Conservation (phyloP, 169 alveolate species). For the Perkinsus marinus region DNA sequence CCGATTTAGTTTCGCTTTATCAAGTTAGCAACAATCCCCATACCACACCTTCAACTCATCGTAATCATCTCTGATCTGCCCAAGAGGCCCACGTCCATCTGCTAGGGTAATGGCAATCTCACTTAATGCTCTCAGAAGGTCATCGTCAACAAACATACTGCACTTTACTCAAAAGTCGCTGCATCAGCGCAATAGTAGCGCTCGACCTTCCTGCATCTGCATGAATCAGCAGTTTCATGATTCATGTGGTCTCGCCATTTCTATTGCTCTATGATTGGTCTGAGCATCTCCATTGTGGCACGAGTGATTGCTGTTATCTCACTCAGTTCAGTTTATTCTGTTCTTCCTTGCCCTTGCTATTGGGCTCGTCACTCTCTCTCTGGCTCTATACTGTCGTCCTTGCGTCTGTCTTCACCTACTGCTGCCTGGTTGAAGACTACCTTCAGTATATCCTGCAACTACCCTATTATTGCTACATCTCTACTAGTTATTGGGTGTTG, state of each 20-base stretch:
- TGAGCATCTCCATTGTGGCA: background rate
- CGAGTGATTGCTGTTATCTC: background rate
- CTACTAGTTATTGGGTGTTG: background rate
- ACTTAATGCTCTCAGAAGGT: background rate
- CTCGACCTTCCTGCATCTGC: background rate
- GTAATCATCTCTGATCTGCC: background rate
- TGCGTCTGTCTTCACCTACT: background rate
- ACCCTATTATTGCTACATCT: background rate
- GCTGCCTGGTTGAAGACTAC: background rate
- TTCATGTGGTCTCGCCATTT: background rate
- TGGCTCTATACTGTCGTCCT: too few relatives aligned
- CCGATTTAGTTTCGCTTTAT: too few relatives aligned
- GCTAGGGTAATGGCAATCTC: background rate
- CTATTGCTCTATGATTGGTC: background rate
- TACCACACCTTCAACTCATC: background rate
- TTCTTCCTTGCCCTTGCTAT: background rate
- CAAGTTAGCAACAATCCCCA: background rate
- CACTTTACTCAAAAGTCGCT: too few relatives aligned
- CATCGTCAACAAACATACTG: background rate
- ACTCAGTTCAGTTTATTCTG: background rate
- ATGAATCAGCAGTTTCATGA: background rate
- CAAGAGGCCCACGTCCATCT: background rate
- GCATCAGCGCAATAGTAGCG: too few relatives aligned
- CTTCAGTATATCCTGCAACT: background rate
- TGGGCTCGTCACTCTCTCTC: background rate